These are phyloP conservation scores for Chaetothyriales sp. DNA, from an alignment of 2,329 filamentous ascomycete genomes.

Conservation along the genomic window DNA sequence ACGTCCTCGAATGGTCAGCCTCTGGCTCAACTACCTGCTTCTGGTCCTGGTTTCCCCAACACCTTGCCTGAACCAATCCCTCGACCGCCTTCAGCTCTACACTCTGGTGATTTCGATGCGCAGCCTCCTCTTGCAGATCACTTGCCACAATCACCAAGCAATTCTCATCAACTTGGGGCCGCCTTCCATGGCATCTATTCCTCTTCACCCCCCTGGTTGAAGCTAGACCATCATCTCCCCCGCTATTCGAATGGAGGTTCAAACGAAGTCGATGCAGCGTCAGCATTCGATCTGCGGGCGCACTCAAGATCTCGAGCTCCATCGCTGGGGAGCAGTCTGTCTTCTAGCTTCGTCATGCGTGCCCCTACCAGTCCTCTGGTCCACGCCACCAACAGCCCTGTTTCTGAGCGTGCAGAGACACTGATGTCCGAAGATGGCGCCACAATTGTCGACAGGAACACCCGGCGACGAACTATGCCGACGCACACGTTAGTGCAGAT, in stretches of 20 bases:
- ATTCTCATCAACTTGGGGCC: slow-evolving; percentile 8
- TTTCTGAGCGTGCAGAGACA: slow-evolving; percentile 43
- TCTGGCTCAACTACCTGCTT: slow-evolving; percentile 33
- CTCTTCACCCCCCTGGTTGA: slow-evolving; percentile 1
- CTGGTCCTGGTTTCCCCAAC: slow-evolving; percentile 39
- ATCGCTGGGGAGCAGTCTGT: slow-evolving; percentile 55
- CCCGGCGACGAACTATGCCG: slow-evolving; percentile 57
- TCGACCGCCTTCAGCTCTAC: slow-evolving; percentile 60
- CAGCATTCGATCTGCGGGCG: neutral
- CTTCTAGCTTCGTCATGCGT: slow-evolving; percentile 68
- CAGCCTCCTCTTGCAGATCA: slow-evolving; percentile 19
- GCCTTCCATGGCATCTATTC: slow-evolving; percentile 11
- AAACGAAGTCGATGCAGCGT: neutral
- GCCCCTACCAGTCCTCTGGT: slow-evolving; percentile 85
- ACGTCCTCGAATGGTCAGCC: neutral
- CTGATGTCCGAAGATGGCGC: slow-evolving; percentile 29
- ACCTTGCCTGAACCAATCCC: slow-evolving; percentile 6
- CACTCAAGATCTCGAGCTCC: slow-evolving; percentile 32
- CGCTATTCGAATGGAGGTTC: neutral
- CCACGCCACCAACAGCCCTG: slow-evolving; percentile 72
- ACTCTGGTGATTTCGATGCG: slow-evolving; percentile 45
- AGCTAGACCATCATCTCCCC: neutral
- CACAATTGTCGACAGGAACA: slow-evolving; percentile 17
- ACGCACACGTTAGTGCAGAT: slow-evolving; percentile 37
- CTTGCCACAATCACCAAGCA: slow-evolving; percentile 10